These are phyloP conservation scores for Coccomyxa subellipsoidea DNA, from an alignment of 163 green algal species.

Conservation along the genomic window DNA sequence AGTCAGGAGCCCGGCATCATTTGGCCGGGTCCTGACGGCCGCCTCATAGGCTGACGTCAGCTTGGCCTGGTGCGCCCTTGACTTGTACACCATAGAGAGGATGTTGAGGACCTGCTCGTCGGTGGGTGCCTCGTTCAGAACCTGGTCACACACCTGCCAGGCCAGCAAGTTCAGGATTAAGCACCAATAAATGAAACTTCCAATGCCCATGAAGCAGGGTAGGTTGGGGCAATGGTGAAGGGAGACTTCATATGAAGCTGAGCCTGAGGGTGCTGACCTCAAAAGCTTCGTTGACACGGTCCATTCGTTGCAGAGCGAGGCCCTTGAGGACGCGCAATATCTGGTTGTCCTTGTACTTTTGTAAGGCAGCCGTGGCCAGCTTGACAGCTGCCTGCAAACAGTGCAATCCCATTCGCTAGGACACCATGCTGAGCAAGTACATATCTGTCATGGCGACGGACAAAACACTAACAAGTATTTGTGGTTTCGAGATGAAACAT, in stretches of 20 bases:
- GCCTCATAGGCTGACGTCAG: constrained; percentile 55
- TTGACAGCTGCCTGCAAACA: constrained; percentile 67
- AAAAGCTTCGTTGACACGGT: constrained; percentile 53
- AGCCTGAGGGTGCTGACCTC: no score
- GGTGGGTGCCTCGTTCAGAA: constrained; percentile 40
- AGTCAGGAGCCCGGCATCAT: constrained; percentile 45
- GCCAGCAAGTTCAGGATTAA: not conserved
- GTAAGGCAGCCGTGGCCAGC: constrained; percentile 53
- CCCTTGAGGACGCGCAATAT: constrained; percentile 65
- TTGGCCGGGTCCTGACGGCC: constrained; percentile 42
- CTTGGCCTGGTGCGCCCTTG: constrained; percentile 23
- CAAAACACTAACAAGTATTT: no score
- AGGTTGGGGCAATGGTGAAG: not conserved
- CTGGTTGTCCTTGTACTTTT: constrained; percentile 65
- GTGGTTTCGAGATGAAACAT: no score
- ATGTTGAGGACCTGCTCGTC: constrained; percentile 63
- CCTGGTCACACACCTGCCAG: constrained; percentile 37
- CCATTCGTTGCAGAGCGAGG: constrained; percentile 50
- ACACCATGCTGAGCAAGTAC: no score
- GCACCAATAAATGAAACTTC: not conserved
- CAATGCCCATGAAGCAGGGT: no score
- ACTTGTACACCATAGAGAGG: constrained; percentile 52
- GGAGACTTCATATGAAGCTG: not conserved
- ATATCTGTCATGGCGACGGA: no score
- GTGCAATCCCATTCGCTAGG: no score